Conservation (phyloP, 2,329 filamentous ascomycete genomes). For the Calonectria pteridis region DNA sequence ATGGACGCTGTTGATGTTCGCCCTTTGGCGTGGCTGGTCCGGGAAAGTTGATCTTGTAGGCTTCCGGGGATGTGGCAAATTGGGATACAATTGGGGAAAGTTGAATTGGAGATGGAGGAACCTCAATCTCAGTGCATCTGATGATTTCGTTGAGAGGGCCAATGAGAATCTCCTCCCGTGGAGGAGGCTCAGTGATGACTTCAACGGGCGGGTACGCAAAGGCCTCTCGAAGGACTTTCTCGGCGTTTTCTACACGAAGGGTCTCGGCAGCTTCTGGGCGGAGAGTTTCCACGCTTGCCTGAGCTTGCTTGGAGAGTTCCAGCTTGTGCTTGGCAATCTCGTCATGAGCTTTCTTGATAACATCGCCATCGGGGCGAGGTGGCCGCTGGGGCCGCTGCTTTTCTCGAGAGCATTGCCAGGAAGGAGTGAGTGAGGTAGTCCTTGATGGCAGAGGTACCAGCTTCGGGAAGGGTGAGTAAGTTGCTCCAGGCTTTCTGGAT, state of each 20-base stretch:
- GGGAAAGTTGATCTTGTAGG: slow-evolving; percentile 24
- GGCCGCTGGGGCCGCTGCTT: slow-evolving; percentile 45
- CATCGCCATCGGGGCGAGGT: slow-evolving; percentile 45
- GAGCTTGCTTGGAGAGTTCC: background rate
- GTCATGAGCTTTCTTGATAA: slow-evolving; percentile 21
- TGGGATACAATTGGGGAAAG: slow-evolving; percentile 28
- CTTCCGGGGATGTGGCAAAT: slow-evolving; percentile 34
- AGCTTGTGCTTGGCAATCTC: background rate
- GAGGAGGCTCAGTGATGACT: background rate
- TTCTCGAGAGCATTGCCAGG: slow-evolving; percentile 45
- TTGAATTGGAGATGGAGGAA: slow-evolving; percentile 26
- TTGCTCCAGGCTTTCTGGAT: slow-evolving; percentile 43
- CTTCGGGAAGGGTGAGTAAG: slow-evolving; percentile 60
- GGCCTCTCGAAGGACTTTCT: background rate
- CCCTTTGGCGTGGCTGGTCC: slow-evolving; percentile 34
- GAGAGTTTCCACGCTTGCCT: background rate
- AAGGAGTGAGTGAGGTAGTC: slow-evolving; percentile 40
- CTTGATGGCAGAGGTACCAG: slow-evolving; percentile 51
- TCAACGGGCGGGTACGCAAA: background rate
- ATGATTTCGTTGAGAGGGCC: slow-evolving; percentile 1
- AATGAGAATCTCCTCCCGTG: slow-evolving; percentile 27
- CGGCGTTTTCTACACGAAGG: background rate
- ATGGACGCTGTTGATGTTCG: slow-evolving; percentile 17
- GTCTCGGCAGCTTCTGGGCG: background rate
- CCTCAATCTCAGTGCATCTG: background rate